A percentile compares a stretch with the other conserved stretches of the same genome.
These are phyloP conservation scores for Entomortierella parvispora DNA, from an alignment of 192 early-diverging fungal genomes.

Conservation along the genomic window DNA sequence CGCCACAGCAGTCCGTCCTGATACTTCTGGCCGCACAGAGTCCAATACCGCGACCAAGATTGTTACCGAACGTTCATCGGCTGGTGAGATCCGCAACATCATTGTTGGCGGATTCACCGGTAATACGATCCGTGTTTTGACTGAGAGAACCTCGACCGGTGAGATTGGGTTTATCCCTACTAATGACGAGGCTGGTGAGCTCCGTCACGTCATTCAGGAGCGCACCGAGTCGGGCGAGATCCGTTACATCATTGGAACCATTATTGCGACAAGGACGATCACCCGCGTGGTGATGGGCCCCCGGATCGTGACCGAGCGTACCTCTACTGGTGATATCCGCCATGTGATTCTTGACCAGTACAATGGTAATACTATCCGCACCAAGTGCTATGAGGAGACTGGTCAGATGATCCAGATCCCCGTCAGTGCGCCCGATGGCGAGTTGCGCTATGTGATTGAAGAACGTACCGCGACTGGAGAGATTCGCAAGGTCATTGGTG, in stretches of 20 bases:
- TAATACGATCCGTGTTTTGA: conserved; percentile 45
- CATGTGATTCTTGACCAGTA: conserved; percentile 48
- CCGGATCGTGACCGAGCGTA: conserved; percentile 42
- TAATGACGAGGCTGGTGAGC: conserved; percentile 33
- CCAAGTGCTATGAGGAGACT: conserved; percentile 48
- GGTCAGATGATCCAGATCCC: conserved; percentile 48
- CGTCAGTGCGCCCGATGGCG: conserved; percentile 51
- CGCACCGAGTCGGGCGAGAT: conserved; percentile 34
- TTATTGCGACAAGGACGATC: conserved; percentile 21
- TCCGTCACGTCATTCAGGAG: conserved; percentile 32
- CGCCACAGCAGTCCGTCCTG: conserved; percentile 17
- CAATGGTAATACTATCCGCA: conserved; percentile 50
- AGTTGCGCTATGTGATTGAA: conserved; percentile 46
- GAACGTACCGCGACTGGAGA: conserved; percentile 45
- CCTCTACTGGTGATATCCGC: conserved; percentile 41
- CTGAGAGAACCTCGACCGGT: conserved; percentile 27
- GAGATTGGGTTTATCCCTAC: conserved; percentile 38
- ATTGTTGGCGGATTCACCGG: conserved; percentile 44
- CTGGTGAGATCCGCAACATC: conserved; percentile 49
- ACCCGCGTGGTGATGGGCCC: conserved; percentile 49
- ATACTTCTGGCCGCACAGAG: conserved; percentile 20
- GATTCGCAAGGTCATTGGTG: conserved; percentile 49
- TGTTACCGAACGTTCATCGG: conserved; percentile 41
- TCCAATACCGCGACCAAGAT: conserved; percentile 39
- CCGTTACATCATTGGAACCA: conserved; percentile 40